Conservation (phyloP, 495 filamentous ascomycete species). For the Cryomyces minteri region DNA sequence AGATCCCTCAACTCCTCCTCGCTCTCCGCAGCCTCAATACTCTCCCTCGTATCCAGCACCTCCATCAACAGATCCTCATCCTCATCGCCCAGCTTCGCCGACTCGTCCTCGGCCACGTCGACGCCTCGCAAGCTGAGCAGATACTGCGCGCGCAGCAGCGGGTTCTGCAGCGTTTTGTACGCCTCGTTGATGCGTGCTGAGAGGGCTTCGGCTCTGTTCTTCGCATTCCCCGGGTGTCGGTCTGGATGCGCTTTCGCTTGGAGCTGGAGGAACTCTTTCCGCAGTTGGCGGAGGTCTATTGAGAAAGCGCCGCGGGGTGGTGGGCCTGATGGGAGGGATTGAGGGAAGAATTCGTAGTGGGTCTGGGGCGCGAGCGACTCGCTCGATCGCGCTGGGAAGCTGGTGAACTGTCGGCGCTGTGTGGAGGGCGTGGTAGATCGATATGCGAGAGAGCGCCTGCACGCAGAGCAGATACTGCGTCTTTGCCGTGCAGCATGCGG, state of each 20-base stretch:
- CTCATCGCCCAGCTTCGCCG: constrained; percentile 30
- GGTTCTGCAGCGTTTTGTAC: constrained; percentile 61
- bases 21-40: constrained; percentile 53
- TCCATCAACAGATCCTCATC: constrained; percentile 61
- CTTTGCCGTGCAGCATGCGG: too few relatives aligned
- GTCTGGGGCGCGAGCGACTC: constrained; percentile 18
- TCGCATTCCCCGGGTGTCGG: constrained; percentile 37
- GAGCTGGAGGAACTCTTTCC: constrained; percentile 68
- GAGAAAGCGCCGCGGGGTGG: constrained; percentile 62
- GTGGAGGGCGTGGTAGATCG: too few relatives aligned
- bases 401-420: not conserved
- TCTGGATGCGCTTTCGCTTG: constrained; percentile 75
- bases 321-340: constrained; percentile 59
- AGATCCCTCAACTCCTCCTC: constrained; percentile 47
- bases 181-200: constrained; percentile 75
- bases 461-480: too few relatives aligned
- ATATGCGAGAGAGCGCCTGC: too few relatives aligned
- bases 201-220: constrained; percentile 46
- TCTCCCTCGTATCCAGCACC: constrained; percentile 75
- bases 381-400: not conserved
- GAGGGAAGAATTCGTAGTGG: constrained; percentile 79
- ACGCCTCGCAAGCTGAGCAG: constrained; percentile 51
- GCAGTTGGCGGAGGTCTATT: constrained; percentile 46
- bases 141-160: constrained; percentile 70
- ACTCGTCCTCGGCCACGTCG: constrained; percentile 63